phyloP scores from a whole-genome alignment of 2,329 filamentous ascomycete species.

The Metarhizium guizhouense region DNA sequence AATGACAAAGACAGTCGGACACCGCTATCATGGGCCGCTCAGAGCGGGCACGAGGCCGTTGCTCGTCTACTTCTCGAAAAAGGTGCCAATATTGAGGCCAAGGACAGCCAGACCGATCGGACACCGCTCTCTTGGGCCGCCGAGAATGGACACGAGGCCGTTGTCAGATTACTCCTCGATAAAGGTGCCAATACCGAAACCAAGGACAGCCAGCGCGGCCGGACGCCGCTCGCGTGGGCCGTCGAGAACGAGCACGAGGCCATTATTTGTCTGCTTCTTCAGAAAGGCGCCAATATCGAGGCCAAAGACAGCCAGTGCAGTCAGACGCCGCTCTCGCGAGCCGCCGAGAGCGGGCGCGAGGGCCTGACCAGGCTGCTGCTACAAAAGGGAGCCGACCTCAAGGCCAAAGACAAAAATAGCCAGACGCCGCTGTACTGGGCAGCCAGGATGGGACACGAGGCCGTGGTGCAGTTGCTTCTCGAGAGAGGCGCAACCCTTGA shows the following conservation, averaged over 20 bases:
- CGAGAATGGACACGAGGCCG: no score
- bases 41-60: slow-evolving; percentile 6
- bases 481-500: slow-evolving; percentile 4
- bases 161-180: no score
- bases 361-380: neutral
- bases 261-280: slow-evolving; percentile 4
- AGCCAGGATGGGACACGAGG: neutral
- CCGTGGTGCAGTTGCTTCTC: neutral
- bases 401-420: neutral
- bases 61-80: neutral
- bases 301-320: neutral
- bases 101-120: neutral
- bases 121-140: no score
- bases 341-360: neutral
- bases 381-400: neutral
- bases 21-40: neutral
- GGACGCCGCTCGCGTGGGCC: slow-evolving; percentile 2
- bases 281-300: neutral
- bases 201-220: neutral
- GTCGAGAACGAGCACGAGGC: slow-evolving; percentile 5
- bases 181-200: no score
- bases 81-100: neutral
- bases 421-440: neutral
- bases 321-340: neutral
- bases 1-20: neutral